Evolutionary conservation across 2,329 filamentous ascomycete genomes (phyloP), one percentile per base, ranked within the genome.

Genomic region (Didymella keratinophila): DNA sequence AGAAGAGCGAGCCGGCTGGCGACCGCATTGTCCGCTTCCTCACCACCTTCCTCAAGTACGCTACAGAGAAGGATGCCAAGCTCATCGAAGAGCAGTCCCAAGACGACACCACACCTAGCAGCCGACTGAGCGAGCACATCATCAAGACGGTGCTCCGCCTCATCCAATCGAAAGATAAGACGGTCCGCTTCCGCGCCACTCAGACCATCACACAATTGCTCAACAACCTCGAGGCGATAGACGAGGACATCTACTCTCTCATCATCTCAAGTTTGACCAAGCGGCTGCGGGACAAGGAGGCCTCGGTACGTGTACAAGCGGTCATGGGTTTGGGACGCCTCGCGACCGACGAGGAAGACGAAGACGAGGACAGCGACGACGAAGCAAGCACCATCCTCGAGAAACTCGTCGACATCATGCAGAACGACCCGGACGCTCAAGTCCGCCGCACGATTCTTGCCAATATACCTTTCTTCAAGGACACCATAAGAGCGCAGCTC

Each of bases 341-440:
- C 50, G 92, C 92, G 5, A 86, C 89, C 4, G 90, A 87, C 11
- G 87, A 87, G 66, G 77, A 82, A 14, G 73, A 78, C 6, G 70
- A 78, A 10, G 86, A 89, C 20, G 86, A 88, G 23, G 89, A 92
- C 54, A 87, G 89, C 55, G 88, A 89, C 50, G 88, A 90, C 30
- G 82, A 84, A 25, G 83, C 84, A 21, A 87, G 85, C 9, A 90
- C 91, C 9, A 82, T 97, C 37, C 80, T 97, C 23, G 88, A 91
- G 58, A 96, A 93, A 76, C 85, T 98, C 4, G 82, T 97, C 10
- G 90, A 96, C 68, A 89, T 96, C 28, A 84, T 98, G 66, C 93
- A 96, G 74, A 95, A 98, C 67, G 95, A 99, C 69, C 91, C 94
- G 0, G 96, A 92, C 67, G 93, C 94, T 2, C 95, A 99, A 70